Conservation (phyloP, 108 stramenopile species). For the Cyclotella atomus region DNA sequence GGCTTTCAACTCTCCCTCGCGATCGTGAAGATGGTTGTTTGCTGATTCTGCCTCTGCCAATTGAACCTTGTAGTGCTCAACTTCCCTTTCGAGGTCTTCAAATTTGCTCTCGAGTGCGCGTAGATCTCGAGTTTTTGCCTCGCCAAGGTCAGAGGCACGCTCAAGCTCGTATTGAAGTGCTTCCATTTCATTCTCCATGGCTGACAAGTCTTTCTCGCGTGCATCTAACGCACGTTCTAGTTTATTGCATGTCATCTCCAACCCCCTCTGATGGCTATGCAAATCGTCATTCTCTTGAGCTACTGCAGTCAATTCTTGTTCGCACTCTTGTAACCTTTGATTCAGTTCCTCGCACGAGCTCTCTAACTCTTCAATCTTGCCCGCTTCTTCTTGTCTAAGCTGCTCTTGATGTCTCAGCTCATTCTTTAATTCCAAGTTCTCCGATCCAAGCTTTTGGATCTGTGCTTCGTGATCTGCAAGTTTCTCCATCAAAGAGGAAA, state of each 20-base stretch:
- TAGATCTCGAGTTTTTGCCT: constrained; percentile 4
- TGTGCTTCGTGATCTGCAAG: constrained; percentile 34
- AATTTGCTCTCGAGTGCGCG: constrained; percentile 5
- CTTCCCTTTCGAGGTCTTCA: neutral
- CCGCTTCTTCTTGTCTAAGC: neutral
- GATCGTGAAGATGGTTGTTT: constrained; percentile 18
- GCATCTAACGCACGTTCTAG: constrained; percentile 25
- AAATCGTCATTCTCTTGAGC: constrained; percentile 13
- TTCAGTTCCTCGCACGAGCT: constrained; percentile 25
- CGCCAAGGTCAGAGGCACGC: neutral
- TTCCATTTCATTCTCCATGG: constrained; percentile 7
- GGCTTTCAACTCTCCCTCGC: constrained; percentile 14
- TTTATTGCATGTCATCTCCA: constrained; percentile 23
- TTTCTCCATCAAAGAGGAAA: constrained; percentile 30
- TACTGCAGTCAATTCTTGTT: constrained; percentile 14
- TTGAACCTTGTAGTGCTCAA: constrained; percentile 5
- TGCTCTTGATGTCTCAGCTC: constrained; percentile 13
- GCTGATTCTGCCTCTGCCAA: constrained; percentile 1
- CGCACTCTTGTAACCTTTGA: constrained; percentile 14
- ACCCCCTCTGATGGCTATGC: neutral
- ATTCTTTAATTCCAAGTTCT: constrained; percentile 27
- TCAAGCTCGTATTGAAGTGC: neutral
- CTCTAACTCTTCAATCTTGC: constrained; percentile 33
- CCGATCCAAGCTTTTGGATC: constrained; percentile 14
- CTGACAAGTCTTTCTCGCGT: constrained; percentile 20